Conservation (phyloP, 139 green algal species). For the Medakamo hakoo region DNA sequence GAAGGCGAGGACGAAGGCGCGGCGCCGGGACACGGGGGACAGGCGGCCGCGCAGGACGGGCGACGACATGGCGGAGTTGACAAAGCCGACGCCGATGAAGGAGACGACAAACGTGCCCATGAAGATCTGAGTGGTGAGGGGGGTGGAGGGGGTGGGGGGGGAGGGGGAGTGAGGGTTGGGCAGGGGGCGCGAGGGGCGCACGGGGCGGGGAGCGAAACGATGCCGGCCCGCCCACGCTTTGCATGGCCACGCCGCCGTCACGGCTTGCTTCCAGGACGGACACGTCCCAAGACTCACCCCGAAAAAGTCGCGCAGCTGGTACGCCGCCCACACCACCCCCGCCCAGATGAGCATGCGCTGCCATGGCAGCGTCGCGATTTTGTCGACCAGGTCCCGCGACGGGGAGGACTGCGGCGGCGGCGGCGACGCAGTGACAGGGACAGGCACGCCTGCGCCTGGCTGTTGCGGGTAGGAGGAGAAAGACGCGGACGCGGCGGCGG, state of each 20-base stretch:
- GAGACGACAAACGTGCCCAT: constrained; percentile 82
- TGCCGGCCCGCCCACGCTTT: no score
- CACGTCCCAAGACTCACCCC: constrained; percentile 48
- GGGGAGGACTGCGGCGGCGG: no score
- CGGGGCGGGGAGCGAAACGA: neutral
- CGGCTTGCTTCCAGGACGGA: no score
- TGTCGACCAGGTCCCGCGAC: constrained; percentile 25
- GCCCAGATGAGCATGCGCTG: constrained; percentile 42
- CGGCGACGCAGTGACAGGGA: no score
- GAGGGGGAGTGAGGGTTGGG: neutral
- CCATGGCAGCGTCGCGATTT: constrained; percentile 49
- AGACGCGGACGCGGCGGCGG: no score
- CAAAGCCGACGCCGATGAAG: constrained; percentile 73
- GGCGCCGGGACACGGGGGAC: constrained; percentile 15
- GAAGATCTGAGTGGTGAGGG: constrained; percentile 41
- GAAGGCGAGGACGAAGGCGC: constrained; percentile 56
- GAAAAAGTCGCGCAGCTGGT: constrained; percentile 71
- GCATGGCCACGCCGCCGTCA: no score
- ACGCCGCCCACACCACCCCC: constrained; percentile 26
- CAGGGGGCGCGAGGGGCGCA: neutral
- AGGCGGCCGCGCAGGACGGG: constrained; percentile 11
- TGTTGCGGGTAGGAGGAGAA: no score
- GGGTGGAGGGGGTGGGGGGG: neutral
- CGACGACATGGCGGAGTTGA: constrained; percentile 21
- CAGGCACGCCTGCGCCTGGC: no score